Evolutionary conservation across 495 filamentous ascomycete genomes (phyloP).

Genomic region (Aspergillus incahuasiensis): DNA sequence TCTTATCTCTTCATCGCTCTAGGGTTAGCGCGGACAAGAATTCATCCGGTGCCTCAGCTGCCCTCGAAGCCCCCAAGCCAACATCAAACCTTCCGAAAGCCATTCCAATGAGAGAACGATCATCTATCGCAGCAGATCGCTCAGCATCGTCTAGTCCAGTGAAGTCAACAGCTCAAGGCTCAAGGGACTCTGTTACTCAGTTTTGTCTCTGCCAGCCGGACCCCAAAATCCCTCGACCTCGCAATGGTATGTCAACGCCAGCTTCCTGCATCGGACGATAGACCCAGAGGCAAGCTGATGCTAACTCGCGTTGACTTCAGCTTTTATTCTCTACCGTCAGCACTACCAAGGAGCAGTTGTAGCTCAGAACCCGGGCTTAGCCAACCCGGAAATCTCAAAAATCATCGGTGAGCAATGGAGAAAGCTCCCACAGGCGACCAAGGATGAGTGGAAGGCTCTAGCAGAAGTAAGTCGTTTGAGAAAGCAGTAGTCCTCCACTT

Average conservation of each 20-base stretch:
- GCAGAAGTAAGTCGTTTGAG: slow-evolving; percentile 60
- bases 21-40: slow-evolving; percentile 21
- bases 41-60: slow-evolving; percentile 7
- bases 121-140: slow-evolving; percentile 23
- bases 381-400: slow-evolving; percentile 97
- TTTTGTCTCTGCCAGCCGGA: slow-evolving; percentile 92
- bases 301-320: slow-evolving; percentile 38
- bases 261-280: background rate
- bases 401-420: slow-evolving; percentile 95
- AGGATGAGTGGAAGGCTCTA: slow-evolving; percentile 81
- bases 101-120: slow-evolving; percentile 25
- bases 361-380: slow-evolving; percentile 75
- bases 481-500: background rate
- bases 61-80: slow-evolving; percentile 14
- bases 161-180: slow-evolving; percentile 19
- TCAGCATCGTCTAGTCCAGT: slow-evolving; percentile 34
- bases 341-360: slow-evolving; percentile 83
- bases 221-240: slow-evolving; percentile 87
- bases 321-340: slow-evolving; percentile 96
- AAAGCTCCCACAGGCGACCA: slow-evolving; percentile 65
- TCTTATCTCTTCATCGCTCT: slow-evolving; percentile 26
- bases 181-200: slow-evolving; percentile 40
- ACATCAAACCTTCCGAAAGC: slow-evolving; percentile 13
- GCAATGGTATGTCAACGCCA: slow-evolving; percentile 72
- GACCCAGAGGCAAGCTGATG: background rate